A percentile compares a stretch with the other conserved stretches of the same genome.
phyloP scores from a whole-genome alignment of 345 rosid species.

The Camelina neglecta region DNA sequence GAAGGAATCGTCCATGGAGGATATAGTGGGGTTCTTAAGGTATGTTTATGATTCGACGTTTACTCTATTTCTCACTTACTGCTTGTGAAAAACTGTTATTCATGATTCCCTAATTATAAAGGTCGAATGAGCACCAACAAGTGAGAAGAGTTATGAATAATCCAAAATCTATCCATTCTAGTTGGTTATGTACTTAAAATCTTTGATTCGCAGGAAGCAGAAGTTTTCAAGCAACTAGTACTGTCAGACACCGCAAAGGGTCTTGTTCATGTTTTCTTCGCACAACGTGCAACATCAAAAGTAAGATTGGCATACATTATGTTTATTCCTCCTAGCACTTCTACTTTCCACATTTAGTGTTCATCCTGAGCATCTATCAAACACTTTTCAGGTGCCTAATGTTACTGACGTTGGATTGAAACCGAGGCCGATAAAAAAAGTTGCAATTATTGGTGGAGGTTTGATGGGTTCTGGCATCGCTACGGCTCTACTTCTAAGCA shows the following conservation, averaged over 20 bases:
- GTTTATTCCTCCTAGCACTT: conserved; percentile 9
- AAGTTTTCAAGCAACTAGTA: conserved; percentile 73
- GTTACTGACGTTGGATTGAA: conserved; percentile 86
- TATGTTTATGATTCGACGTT: conserved; percentile 27
- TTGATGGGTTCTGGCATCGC: conserved; percentile 98
- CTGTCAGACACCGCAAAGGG: conserved; percentile 75
- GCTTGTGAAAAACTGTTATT: too few relatives aligned
- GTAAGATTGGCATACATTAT: conserved; percentile 44
- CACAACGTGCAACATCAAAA: conserved; percentile 88
- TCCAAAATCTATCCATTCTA: not conserved
- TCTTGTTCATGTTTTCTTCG: conserved; percentile 89
- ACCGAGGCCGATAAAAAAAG: conserved; percentile 77
- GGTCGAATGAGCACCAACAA: too few relatives aligned
- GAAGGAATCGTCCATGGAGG: conserved; percentile 95
- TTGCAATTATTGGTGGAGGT: conserved; percentile 98
- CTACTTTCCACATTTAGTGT: conserved; percentile 17
- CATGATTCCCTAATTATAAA: too few relatives aligned
- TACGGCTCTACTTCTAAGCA: conserved; percentile 72
- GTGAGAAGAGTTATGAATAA: too few relatives aligned
- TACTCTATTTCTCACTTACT: not conserved
- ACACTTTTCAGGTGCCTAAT: conserved; percentile 77
- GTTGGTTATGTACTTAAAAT: conserved; percentile 10
- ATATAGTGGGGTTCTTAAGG: conserved; percentile 87
- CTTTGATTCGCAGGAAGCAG: conserved; percentile 71
- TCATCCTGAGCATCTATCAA: conserved; percentile 9